Base-by-base conservation (phyloP, 2,329 filamentous ascomycete species). In the Plenodomus lindquistii region DNA sequence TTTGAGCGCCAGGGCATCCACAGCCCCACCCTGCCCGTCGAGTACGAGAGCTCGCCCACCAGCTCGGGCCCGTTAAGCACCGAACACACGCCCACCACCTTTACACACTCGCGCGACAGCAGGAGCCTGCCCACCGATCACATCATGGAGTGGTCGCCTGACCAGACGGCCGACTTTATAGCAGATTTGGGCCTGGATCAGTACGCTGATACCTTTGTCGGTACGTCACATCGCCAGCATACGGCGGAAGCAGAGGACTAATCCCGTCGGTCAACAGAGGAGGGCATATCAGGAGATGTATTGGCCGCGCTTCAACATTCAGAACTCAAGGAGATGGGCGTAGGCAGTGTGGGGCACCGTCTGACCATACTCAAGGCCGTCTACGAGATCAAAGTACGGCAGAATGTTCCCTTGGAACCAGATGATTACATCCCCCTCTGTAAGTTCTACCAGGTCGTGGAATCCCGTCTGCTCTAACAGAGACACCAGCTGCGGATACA, bases 291-390 rank as follows among this genome's bases (percentile, higher is more conserved):
- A 31, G 94, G 94, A 57, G 91, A 97, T 71, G 93, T 90, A 43
- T 79, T 99, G 54, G 85, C 96, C 48, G 90, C 90, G 35, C 77
- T 99, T 55, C 87, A 89, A 55, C 94, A 97, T 70, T 89, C 96
- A 48, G 93, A 97, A 70, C 79, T 99, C 63, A 96, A 95, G 74
- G 91, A 95, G 69, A 93, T 97, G 86, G 92, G 92, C 40, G 89
- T 99, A 57, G 79, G 81, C 55, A 97, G 93, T 75, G 91, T 97
- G 40, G 94, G 94, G 35, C 94, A 99, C 76, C 87, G 94, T 51
- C 80, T 99, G 63, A 96, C 91, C 18, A 95, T 99, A 48, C 81
- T 99, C 49, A 97, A 97, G 77, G 92, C 86, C 64, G 91, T 97
- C 45, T 97, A 97, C 75, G 92, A 97, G 67, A 87, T 94, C 67